Evolutionary conservation across 75 land plant genomes (phyloP).

Genomic region (Sequoiadendron giganteum): DNA sequence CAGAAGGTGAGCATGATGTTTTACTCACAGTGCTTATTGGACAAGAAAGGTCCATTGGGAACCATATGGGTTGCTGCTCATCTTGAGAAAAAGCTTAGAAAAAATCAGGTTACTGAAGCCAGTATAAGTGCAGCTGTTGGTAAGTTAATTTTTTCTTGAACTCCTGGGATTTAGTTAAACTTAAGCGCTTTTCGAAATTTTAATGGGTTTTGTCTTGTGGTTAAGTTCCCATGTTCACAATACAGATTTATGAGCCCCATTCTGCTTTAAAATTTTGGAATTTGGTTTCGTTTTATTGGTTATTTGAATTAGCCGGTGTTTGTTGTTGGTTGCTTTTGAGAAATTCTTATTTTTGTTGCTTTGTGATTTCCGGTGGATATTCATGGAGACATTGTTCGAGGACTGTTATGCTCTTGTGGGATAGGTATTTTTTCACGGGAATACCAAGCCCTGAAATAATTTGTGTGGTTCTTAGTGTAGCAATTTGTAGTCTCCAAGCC

Average conservation of each 20-base stretch:
- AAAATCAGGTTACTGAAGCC: constrained; percentile 45
- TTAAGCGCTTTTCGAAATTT: background rate
- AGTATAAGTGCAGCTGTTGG: constrained; percentile 60
- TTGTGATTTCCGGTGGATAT: background rate
- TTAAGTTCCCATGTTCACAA: background rate
- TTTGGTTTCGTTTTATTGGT: background rate
- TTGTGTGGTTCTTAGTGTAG: background rate
- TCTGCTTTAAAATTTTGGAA: background rate
- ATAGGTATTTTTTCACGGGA: background rate
- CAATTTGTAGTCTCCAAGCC: background rate
- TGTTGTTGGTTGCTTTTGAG: background rate
- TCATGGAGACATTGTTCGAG: background rate
- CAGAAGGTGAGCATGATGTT: constrained; percentile 35
- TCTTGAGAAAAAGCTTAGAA: constrained; percentile 51
- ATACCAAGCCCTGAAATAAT: background rate
- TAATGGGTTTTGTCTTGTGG: background rate
- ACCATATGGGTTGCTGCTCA: constrained; percentile 77
- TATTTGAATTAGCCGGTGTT: background rate
- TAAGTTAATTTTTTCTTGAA: constrained; percentile 11
- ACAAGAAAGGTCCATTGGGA: constrained; percentile 66
- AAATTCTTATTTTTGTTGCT: background rate
- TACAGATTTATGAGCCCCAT: background rate
- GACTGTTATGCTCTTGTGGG: background rate
- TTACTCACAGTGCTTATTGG: constrained; percentile 51
- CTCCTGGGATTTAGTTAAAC: background rate